phyloP scores from a whole-genome alignment of 805 yeast genomes.

The Scheffersomyces stipitis region DNA sequence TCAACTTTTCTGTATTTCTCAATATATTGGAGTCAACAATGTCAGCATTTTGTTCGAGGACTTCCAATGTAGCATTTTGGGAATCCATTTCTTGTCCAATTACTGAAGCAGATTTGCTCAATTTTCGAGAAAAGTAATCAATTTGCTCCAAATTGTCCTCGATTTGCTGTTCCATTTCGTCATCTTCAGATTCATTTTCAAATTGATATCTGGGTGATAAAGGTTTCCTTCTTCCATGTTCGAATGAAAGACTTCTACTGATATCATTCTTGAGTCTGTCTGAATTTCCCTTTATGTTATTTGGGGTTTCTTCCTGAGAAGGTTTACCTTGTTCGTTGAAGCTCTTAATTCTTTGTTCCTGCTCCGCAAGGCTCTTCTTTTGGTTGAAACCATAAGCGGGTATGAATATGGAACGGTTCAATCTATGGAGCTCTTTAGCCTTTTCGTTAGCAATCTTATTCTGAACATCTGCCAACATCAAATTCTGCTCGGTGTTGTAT shows the following conservation, averaged over 20 bases:
- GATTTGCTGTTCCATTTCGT: constrained; percentile 85
- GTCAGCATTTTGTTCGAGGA: constrained; percentile 83
- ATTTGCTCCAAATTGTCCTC: constrained; percentile 82
- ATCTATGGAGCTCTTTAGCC: constrained; percentile 73
- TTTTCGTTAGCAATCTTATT: constrained; percentile 79
- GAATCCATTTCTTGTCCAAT: constrained; percentile 75
- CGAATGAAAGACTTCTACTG: constrained; percentile 41
- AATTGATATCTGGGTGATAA: constrained; percentile 74
- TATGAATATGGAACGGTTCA: constrained; percentile 79
- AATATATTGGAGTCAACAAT: constrained; percentile 80
- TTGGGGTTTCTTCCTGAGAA: constrained; percentile 59
- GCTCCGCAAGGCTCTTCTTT: constrained; percentile 67
- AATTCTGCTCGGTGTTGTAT: constrained; percentile 73
- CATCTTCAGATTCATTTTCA: constrained; percentile 91
- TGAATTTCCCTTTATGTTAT: constrained; percentile 60
- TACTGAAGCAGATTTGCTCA: constrained; percentile 69
- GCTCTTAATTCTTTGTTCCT: constrained; percentile 66
- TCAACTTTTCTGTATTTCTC: constrained; percentile 67
- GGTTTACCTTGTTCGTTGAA: constrained; percentile 62
- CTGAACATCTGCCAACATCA: constrained; percentile 78
- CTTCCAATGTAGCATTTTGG: constrained; percentile 72
- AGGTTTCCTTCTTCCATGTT: constrained; percentile 50
- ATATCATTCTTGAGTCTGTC: constrained; percentile 67
- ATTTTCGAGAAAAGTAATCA: constrained; percentile 61
- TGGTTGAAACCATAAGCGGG: constrained; percentile 78